Conservation (phyloP, 352 stramenopile genomes). For the Phytophthora macrochlamydospora region DNA sequence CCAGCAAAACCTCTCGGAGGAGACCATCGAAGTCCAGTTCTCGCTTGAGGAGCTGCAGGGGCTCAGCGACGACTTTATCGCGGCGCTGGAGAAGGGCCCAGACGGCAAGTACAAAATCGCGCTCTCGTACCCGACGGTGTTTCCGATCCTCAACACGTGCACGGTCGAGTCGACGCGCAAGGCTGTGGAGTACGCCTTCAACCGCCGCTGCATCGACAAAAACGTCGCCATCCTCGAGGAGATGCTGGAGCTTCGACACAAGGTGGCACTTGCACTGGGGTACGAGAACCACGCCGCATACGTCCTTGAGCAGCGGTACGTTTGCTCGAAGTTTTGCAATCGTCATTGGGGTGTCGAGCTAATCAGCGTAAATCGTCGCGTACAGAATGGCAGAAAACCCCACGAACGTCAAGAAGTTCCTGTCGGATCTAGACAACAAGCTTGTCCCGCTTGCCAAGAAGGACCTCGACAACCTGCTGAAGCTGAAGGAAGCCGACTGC, state of each 20-base stretch:
- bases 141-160: constrained; percentile 89
- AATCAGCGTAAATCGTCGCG: constrained; percentile 27
- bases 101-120: constrained; percentile 85
- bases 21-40: constrained; percentile 88
- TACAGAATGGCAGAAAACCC: constrained; percentile 73
- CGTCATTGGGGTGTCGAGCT: background rate
- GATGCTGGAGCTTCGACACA: constrained; percentile 81
- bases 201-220: constrained; percentile 81
- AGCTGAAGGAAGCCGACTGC: constrained; percentile 74
- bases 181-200: constrained; percentile 78
- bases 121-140: constrained; percentile 90
- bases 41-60: constrained; percentile 75
- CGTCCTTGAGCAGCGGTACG: constrained; percentile 80
- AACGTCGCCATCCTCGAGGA: constrained; percentile 87
- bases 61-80: constrained; percentile 80
- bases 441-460: constrained; percentile 79
- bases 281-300: constrained; percentile 88
- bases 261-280: constrained; percentile 73
- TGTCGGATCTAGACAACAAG: constrained; percentile 79
- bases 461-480: constrained; percentile 70
- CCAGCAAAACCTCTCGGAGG: constrained; percentile 85
- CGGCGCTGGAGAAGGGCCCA: constrained; percentile 63
- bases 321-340: background rate
- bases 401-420: constrained; percentile 67
- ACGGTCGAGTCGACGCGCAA: constrained; percentile 85